phyloP scores from a whole-genome alignment of 2,329 filamentous ascomycete genomes.

The Didymella exigua region DNA sequence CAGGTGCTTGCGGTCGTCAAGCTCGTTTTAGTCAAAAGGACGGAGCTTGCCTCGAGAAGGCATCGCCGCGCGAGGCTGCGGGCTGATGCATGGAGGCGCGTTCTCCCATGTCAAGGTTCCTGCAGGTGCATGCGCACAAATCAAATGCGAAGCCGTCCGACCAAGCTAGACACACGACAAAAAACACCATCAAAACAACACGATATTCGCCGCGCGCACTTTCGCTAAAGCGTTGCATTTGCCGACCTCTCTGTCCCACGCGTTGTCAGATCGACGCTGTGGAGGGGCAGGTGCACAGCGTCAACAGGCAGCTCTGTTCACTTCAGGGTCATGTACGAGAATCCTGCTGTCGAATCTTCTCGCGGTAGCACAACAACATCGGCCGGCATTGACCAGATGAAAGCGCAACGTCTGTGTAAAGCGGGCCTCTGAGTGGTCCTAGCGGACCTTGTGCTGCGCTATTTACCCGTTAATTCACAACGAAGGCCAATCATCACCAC shows the following conservation, averaged over 20 bases:
- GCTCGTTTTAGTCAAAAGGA: constrained; percentile 7
- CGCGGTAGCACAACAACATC: constrained; percentile 27
- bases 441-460: constrained; percentile 31
- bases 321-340: constrained; percentile 8
- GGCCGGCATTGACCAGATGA: constrained; percentile 32
- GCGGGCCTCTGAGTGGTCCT: constrained; percentile 14
- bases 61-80: constrained; percentile 13
- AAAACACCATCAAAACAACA: constrained; percentile 20
- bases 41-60: constrained; percentile 15
- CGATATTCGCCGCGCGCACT: constrained; percentile 12
- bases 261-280: constrained; percentile 10
- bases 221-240: constrained; percentile 6
- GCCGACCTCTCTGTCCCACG: constrained; percentile 1
- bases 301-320: constrained; percentile 12
- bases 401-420: constrained; percentile 22
- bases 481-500: constrained; percentile 31
- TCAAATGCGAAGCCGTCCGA: constrained; percentile 24
- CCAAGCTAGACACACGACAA: constrained; percentile 22
- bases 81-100: constrained; percentile 20
- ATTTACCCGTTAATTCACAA: constrained; percentile 45
- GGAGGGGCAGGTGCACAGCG: constrained; percentile 8
- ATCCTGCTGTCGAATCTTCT: constrained; percentile 22
- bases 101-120: constrained; percentile 15
- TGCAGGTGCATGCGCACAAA: constrained; percentile 26
- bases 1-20: constrained; percentile 1